phyloP scores from a whole-genome alignment of 129 eudicot species.

The Flaveria robusta region DNA sequence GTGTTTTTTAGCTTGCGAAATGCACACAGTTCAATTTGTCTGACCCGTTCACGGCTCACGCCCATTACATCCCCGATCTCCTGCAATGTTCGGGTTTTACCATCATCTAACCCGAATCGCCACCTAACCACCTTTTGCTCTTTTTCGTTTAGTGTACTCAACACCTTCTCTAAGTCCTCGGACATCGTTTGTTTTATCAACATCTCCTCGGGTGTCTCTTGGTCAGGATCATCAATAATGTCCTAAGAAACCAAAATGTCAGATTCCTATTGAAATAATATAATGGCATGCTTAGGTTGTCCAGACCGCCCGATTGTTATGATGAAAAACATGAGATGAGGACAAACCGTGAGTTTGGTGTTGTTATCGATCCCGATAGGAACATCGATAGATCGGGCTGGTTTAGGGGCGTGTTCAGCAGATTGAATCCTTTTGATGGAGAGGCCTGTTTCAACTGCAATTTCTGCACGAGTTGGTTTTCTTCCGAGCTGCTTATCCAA shows the following conservation, averaged over 20 bases:
- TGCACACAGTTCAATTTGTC: constrained; percentile 80
- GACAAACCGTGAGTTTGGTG: constrained; percentile 76
- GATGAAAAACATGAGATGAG: constrained; percentile 12
- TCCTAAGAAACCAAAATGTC: constrained; percentile 49
- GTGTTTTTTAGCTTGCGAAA: constrained; percentile 78
- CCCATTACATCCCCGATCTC: constrained; percentile 93
- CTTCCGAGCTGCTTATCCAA: constrained; percentile 62
- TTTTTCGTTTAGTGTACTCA: constrained; percentile 58
- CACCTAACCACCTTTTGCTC: constrained; percentile 68
- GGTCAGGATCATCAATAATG: constrained; percentile 72
- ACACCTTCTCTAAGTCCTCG: constrained; percentile 63
- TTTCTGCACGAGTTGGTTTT: constrained; percentile 65
- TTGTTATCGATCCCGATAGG: constrained; percentile 58
- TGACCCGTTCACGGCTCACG: constrained; percentile 86
- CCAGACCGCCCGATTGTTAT: not conserved
- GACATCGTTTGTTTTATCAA: constrained; percentile 62
- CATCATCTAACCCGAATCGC: constrained; percentile 82
- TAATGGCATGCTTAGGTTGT: not conserved
- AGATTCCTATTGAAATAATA: not conserved
- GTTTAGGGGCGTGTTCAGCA: constrained; percentile 69
- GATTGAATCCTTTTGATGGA: constrained; percentile 72
- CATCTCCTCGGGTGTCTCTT: constrained; percentile 71
- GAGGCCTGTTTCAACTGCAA: constrained; percentile 76
- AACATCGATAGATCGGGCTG: constrained; percentile 86
- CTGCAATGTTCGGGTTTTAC: constrained; percentile 73